Percentiles rank a stretch among this genome's conserved stretches.
Evolutionary conservation across 345 rosid species (phyloP).

Genomic region (Rhodamnia rubescens): DNA sequence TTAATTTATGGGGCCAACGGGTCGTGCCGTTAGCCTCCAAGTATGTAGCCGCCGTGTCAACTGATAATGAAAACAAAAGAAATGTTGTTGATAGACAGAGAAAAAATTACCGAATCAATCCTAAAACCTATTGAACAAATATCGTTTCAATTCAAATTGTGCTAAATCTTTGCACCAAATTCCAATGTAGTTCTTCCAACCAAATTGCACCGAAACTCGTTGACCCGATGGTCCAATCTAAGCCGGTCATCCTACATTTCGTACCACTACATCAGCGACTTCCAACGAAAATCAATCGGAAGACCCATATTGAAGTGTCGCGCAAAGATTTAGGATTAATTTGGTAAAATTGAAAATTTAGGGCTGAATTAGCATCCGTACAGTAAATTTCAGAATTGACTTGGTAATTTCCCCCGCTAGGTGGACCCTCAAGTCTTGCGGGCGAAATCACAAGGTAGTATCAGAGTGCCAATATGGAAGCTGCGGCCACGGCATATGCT

Average conservation of each 20-base stretch:
- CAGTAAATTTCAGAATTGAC: not conserved
- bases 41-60: no score
- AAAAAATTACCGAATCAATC: no score
- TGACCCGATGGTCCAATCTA: no score
- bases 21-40: no score
- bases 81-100: no score
- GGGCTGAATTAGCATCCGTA: rapidly evolving
- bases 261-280: rapidly evolving
- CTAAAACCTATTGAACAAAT: no score
- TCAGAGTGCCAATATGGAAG: not conserved
- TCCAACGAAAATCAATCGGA: rapidly evolving
- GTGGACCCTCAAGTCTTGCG: not conserved
- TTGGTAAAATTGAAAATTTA: not conserved
- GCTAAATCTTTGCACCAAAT: no score
- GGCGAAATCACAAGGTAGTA: no score
- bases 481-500: not conserved
- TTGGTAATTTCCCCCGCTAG: rapidly evolving
- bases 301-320: not conserved
- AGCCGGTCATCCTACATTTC: rapidly evolving
- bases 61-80: no score
- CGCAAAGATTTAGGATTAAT: rapidly evolving
- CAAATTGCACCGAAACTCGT: not conserved
- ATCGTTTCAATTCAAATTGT: no score
- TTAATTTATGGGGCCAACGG: no score
- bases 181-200: rapidly evolving